A percentile compares a stretch with the other conserved stretches of the same genome.
Evolutionary conservation across 208 protist genomes (phyloP).

Genomic region (Trypanosoma avium): DNA sequence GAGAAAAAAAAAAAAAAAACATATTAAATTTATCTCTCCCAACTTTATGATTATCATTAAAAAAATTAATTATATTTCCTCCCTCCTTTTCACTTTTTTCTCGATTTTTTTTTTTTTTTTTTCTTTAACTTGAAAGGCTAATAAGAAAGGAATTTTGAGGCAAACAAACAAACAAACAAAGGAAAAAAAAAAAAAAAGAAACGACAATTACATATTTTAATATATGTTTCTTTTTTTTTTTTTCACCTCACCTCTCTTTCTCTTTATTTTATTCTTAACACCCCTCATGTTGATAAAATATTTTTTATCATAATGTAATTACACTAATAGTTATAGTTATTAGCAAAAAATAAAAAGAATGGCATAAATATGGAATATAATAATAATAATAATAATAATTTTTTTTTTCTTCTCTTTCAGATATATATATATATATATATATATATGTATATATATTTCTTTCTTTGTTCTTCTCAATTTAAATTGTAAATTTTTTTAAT

Average conservation of each 20-base stretch:
- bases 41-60: no score
- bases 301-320: background rate
- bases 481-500: background rate
- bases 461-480: background rate
- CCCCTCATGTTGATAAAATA: background rate
- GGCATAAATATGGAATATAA: background rate
- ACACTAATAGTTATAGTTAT: no score
- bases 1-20: no score
- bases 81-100: no score
- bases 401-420: background rate
- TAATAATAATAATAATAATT: slow-evolving; percentile 8
- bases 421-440: background rate
- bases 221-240: background rate
- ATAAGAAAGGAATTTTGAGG: no score
- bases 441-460: background rate
- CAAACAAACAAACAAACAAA: slow-evolving; percentile 19
- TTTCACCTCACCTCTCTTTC: background rate
- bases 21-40: background rate
- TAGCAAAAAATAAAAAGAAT: no score
- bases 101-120: no score
- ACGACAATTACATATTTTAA: background rate
- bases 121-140: no score
- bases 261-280: background rate
- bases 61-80: no score
- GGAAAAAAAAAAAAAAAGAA: background rate